Evolutionary conservation across 768 basidiomycete species (phyloP).

Genomic region (Rhodotorula sphaerocarpa): DNA sequence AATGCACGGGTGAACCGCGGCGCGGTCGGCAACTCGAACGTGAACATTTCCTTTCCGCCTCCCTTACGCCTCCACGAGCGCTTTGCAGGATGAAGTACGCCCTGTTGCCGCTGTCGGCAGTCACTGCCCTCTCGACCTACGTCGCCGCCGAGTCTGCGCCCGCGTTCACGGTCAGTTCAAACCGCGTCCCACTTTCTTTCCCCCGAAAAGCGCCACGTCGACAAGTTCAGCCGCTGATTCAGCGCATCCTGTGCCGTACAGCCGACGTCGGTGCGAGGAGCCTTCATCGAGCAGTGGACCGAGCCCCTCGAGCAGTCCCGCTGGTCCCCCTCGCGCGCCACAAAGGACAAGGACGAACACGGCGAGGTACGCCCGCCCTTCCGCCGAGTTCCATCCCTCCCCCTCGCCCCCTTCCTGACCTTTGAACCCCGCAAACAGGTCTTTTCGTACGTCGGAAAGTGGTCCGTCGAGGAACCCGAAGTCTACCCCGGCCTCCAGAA

Average conservation of each 20-base stretch:
- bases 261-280: constrained; percentile 28
- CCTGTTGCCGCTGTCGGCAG: constrained; percentile 17
- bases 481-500: constrained; percentile 65
- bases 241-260: neutral
- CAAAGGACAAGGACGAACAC: constrained; percentile 95
- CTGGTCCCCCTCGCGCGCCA: constrained; percentile 94
- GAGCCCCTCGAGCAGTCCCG: constrained; percentile 75
- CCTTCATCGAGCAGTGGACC: constrained; percentile 89
- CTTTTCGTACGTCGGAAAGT: constrained; percentile 93
- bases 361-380: constrained; percentile 55
- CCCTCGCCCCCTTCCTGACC: neutral
- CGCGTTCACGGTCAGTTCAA: constrained; percentile 27
- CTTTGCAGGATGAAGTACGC: constrained; percentile 20
- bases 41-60: neutral
- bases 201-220: too few species aligned
- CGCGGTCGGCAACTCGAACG: neutral
- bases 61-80: neutral
- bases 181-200: too few species aligned
- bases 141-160: constrained; percentile 21
- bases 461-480: constrained; percentile 83
- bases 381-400: constrained; percentile 12
- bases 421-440: neutral
- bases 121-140: constrained; percentile 6
- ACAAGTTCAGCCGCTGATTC: too few species aligned
- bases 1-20: neutral